phyloP scores from a whole-genome alignment of 768 basidiomycete species.

The Podaxis sp. region DNA sequence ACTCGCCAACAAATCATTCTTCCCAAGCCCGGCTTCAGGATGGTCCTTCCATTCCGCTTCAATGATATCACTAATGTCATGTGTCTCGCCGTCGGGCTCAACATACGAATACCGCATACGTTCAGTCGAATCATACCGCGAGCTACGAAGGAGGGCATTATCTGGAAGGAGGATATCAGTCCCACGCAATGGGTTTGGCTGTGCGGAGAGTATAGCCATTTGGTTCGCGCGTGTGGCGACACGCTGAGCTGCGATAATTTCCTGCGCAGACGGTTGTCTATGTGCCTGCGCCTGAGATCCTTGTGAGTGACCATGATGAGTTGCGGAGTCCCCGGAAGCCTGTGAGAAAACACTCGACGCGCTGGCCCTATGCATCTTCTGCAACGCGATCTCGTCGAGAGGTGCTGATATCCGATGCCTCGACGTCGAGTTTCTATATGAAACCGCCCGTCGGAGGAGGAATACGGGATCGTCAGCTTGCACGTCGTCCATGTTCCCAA shows the following conservation, averaged over 20 bases:
- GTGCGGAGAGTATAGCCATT: slow-evolving; percentile 75
- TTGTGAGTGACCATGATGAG: slow-evolving; percentile 21
- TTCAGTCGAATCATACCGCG: slow-evolving; percentile 65
- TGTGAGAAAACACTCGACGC: slow-evolving; percentile 51
- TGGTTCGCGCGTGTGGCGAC: slow-evolving; percentile 83
- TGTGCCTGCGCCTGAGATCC: slow-evolving; percentile 23
- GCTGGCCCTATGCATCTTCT: slow-evolving; percentile 66
- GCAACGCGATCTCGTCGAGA: slow-evolving; percentile 79
- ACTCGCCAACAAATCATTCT: slow-evolving; percentile 65
- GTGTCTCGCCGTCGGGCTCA: slow-evolving; percentile 83
- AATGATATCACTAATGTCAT: slow-evolving; percentile 90
- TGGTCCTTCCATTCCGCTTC: slow-evolving; percentile 81
- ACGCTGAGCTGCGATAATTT: slow-evolving; percentile 92
- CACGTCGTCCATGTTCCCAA: slow-evolving; percentile 73
- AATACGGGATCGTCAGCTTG: slow-evolving; percentile 84
- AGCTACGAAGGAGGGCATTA: slow-evolving; percentile 81
- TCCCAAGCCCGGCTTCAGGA: slow-evolving; percentile 18
- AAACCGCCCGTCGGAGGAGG: slow-evolving; percentile 77
- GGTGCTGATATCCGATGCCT: slow-evolving; percentile 70
- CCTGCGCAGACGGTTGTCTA: slow-evolving; percentile 60
- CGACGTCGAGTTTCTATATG: slow-evolving; percentile 68
- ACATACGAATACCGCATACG: slow-evolving; percentile 92
- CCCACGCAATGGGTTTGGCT: slow-evolving; percentile 80
- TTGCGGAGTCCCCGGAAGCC: slow-evolving; percentile 17
- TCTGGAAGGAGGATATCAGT: slow-evolving; percentile 86